Base-by-base conservation (phyloP, 371 early-diverging fungal genomes). In the Neoconidiobolus thromboides region DNA sequence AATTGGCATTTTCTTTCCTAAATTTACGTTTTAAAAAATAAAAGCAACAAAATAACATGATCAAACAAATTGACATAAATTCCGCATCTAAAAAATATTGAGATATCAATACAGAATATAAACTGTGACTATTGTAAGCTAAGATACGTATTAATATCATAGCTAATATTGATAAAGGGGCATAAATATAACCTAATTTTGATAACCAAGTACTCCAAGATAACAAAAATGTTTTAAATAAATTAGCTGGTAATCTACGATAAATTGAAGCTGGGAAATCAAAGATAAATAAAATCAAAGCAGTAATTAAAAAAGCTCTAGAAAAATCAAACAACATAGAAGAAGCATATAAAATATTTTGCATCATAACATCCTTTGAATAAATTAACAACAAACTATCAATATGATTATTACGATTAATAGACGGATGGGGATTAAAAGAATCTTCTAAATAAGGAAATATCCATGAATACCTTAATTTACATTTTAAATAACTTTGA, bases 381-480 rank as follows among this genome's bases (percentile, higher is more conserved):
- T 55, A 55, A 38, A 36, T n/a, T 9, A 4, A 36, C 38, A 12
- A 38, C 7, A 55, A 36, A 10, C 10, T 40, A 55, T 26, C 42
- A 10, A n/a, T 38, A 40, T 40, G 7, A 38, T 55, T 5, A 10
- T 10, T 26, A 26, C 55, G 10, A 7, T 10, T 5, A 55, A 10
- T 42, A 10, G 2, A 4, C 9, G n/a, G 6, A 26, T 40, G 38
- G 26, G 26, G 26, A 26, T 26, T 26, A 26, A 26, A 26, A 38
- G 55, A 37, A 38, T 55, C 55, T n/a, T 55, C 55, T 12, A 55
- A 42, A 55, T 10, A 36, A 38, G 55, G 55, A 55, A 55, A 55
- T 5, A 38, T 9, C 12, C 38, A 2, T 40, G 10, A 12, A 55
- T 38, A 55, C 55, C 9, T 36, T 5, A 38, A 12, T n/a, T 40